Evolutionary conservation across 768 basidiomycete genomes (phyloP).

Genomic region (Rhodotorula paludigena): DNA sequence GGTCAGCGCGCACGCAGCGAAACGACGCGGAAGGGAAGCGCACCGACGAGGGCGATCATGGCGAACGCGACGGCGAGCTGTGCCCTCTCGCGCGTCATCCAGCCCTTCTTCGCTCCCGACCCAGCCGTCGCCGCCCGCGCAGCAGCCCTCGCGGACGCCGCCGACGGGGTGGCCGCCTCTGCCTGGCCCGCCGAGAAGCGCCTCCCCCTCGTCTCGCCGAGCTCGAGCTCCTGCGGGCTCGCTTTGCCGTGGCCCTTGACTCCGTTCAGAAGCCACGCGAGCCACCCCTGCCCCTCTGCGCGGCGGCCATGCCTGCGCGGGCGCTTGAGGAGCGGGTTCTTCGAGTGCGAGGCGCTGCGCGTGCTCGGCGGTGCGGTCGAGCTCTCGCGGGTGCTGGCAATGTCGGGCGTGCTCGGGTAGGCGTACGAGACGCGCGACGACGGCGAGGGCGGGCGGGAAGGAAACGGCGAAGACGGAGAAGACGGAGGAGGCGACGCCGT

Average conservation of each 20-base stretch:
- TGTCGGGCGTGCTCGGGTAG: slow-evolving; percentile 11
- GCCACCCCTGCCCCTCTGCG: background rate
- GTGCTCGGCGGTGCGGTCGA: too few relatives aligned
- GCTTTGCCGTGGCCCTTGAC: background rate
- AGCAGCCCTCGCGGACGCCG: background rate
- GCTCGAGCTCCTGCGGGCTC: background rate
- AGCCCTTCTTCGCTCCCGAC: background rate
- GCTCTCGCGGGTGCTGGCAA: background rate
- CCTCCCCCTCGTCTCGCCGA: slow-evolving; percentile 1
- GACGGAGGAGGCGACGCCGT: background rate
- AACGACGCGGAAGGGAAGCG: background rate
- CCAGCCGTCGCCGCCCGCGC: background rate
- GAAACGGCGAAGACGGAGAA: slow-evolving; percentile 11
- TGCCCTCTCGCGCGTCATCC: slow-evolving; percentile 5
- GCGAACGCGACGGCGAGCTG: slow-evolving; percentile 24
- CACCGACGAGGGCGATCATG: slow-evolving; percentile 15
- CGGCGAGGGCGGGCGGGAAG: slow-evolving; percentile 18
- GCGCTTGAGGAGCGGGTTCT: slow-evolving; percentile 29
- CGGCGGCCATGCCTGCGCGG: background rate
- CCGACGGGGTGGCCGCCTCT: background rate
- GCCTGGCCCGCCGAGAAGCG: background rate
- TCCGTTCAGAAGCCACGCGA: background rate
- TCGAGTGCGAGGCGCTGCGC: background rate
- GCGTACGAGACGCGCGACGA: background rate
- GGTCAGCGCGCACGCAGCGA: background rate